Conservation (phyloP, 2,329 filamentous ascomycete species). For the Bipolaris bicolor region DNA sequence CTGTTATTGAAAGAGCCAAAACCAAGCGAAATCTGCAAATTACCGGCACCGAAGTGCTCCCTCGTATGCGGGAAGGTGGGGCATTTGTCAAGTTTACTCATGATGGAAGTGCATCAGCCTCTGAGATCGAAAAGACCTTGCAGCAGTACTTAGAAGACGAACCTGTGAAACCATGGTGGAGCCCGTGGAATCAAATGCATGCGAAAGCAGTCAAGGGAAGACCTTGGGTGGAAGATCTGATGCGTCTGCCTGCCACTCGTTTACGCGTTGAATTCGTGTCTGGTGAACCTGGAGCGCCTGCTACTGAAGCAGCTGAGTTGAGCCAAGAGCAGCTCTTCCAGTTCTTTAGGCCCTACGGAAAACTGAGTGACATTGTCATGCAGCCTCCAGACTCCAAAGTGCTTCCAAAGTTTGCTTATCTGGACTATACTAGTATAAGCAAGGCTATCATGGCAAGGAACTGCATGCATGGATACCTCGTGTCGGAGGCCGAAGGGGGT, state of each 20-base stretch:
- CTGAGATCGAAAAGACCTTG: constrained; percentile 67
- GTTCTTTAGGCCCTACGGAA: constrained; percentile 87
- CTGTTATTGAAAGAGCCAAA: constrained; percentile 64
- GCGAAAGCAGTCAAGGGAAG: constrained; percentile 78
- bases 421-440: constrained; percentile 76
- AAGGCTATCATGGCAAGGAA: constrained; percentile 89
- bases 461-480: constrained; percentile 84
- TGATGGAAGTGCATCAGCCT: constrained; percentile 53
- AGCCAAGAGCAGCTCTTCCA: constrained; percentile 87
- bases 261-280: constrained; percentile 86
- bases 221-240: constrained; percentile 94
- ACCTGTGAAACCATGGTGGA: constrained; percentile 88
- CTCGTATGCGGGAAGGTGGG: constrained; percentile 87
- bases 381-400: constrained; percentile 88
- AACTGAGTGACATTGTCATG: constrained; percentile 81
- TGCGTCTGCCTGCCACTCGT: constrained; percentile 76
- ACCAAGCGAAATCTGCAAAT: constrained; percentile 64
- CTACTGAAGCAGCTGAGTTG: constrained; percentile 73
- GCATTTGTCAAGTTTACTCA: constrained; percentile 87
- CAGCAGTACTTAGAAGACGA: constrained; percentile 68
- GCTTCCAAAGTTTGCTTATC: constrained; percentile 75
- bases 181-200: constrained; percentile 75
- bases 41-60: constrained; percentile 79
- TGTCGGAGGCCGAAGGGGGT: constrained; percentile 71
- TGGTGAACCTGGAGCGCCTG: constrained; percentile 71